Percentiles rank a stretch among this genome's conserved stretches.
These are phyloP conservation scores for Avena sativa DNA, from an alignment of 176 grass and related monocot genomes.

Conservation along the genomic window DNA sequence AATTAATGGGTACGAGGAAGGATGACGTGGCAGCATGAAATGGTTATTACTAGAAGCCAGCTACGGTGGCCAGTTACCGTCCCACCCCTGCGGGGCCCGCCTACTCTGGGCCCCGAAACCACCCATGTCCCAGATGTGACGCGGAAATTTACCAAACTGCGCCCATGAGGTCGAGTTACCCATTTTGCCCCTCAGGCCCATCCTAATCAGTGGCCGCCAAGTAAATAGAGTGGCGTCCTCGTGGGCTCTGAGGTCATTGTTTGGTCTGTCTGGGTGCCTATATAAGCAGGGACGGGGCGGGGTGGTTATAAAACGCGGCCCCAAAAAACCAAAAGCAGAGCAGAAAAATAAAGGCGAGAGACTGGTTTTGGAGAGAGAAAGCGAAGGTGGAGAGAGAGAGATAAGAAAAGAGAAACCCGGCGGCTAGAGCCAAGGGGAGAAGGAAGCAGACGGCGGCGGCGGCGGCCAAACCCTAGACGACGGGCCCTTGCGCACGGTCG, in stretches of 20 bases:
- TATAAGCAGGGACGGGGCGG: conserved; percentile 33
- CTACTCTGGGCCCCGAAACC: conserved; percentile 29
- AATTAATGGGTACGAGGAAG: conserved; percentile 87
- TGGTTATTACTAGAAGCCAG: conserved; percentile 1
- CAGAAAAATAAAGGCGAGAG: conserved; percentile 49
- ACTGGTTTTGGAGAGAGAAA: conserved; percentile 59
- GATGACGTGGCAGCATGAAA: conserved; percentile 63
- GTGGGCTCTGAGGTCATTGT: neutral
- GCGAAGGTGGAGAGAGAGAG: conserved; percentile 36
- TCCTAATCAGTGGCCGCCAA: neutral
- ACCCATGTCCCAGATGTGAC: conserved; percentile 34
- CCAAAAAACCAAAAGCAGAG: conserved; percentile 42
- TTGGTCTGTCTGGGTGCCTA: conserved; percentile 29
- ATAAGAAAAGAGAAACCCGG: conserved; percentile 51
- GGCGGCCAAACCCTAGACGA: conserved; percentile 56
- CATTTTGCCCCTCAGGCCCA: neutral
- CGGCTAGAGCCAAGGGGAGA: conserved; percentile 48
- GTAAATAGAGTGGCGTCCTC: neutral
- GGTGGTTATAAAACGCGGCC: conserved; percentile 51
- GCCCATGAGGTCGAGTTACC: neutral
- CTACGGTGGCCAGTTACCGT: conserved; percentile 46
- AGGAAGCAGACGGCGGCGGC: conserved; percentile 33
- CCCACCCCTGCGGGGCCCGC: conserved; percentile 18
- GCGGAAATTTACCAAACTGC: conserved; percentile 10
- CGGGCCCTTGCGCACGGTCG: neutral